Evolutionary conservation across 1,284 basidiomycete genomes (phyloP).

Genomic region (Cryptococcus sp.): DNA sequence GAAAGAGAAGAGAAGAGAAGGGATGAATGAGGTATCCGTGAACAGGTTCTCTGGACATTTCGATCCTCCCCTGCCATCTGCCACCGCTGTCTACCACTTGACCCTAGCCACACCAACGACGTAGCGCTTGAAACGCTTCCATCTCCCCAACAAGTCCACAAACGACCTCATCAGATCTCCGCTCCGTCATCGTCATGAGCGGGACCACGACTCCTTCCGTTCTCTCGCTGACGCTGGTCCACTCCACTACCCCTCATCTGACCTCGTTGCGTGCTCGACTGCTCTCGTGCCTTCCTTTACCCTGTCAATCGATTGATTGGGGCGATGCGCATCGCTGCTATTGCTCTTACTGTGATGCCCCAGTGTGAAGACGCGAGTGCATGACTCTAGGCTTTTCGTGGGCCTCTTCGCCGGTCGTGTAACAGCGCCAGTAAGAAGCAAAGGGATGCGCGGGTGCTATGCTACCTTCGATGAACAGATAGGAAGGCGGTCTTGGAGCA

Average conservation of each 20-base stretch:
- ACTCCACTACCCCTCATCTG: conserved; percentile 3
- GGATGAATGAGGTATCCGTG: conserved; percentile 5
- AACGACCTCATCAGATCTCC: conserved; percentile 7
- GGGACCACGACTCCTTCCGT: not conserved
- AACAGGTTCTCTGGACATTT: conserved; percentile 37
- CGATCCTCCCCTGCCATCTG: conserved; percentile 29
- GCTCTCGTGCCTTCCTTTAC: not conserved
- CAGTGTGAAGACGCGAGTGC: conserved; percentile 36
- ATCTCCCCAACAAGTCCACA: not conserved
- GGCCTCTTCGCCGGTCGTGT: conserved; percentile 25
- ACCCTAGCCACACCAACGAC: not conserved
- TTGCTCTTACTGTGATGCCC: conserved; percentile 6
- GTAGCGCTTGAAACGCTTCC: not conserved
- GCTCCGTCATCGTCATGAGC: not conserved
- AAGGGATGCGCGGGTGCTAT: not conserved
- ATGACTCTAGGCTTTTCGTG: conserved; percentile 26
- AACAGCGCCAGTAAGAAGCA: not conserved
- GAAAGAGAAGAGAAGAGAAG: not conserved
- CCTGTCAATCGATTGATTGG: not conserved
- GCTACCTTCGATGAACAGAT: not conserved
- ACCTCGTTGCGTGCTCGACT: not conserved
- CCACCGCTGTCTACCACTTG: not conserved
- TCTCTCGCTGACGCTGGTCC: not conserved
- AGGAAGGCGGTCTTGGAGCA: too few relatives aligned
- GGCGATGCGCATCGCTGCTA: not conserved